These are phyloP conservation scores for Apiotrichum siamense DNA, from an alignment of 1,284 basidiomycete genomes.

Conservation along the genomic window DNA sequence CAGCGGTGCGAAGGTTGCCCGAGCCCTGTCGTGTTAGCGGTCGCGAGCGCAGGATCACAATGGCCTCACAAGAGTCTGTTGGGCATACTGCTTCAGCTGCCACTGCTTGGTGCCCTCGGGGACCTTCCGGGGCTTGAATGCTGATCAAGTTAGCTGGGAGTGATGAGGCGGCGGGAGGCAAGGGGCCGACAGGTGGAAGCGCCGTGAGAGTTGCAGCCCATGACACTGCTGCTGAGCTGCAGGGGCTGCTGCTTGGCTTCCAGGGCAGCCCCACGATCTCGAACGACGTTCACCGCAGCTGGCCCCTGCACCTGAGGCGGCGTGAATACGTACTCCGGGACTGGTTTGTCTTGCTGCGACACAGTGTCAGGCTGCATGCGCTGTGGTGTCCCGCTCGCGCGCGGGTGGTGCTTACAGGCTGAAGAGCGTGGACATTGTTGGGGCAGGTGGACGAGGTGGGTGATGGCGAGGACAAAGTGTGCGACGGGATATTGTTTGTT, in stretches of 20 bases:
- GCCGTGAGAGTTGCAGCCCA: no score
- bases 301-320: not conserved
- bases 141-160: constrained; percentile 19
- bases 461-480: not conserved
- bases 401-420: constrained; percentile 27
- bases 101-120: constrained; percentile 95
- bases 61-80: constrained; percentile 75
- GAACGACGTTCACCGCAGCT: no score
- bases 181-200: no score
- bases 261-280: no score
- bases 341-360: constrained; percentile 38
- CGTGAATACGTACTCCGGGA: constrained; percentile 30
- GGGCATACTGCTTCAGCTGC: constrained; percentile 92
- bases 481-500: not conserved
- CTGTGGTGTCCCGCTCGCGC: not conserved
- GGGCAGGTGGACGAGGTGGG: not conserved
- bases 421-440: constrained; percentile 37
- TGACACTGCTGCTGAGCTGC: no score
- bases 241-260: no score
- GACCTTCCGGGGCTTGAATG: constrained; percentile 96
- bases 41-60: no score
- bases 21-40: constrained; percentile 75
- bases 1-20: constrained; percentile 82
- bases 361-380: constrained; percentile 18
- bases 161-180: no score